Evolutionary conservation across 345 rosid species (phyloP), one percentile per base, ranked within the genome.

Genomic region (Cardamine occulta): DNA sequence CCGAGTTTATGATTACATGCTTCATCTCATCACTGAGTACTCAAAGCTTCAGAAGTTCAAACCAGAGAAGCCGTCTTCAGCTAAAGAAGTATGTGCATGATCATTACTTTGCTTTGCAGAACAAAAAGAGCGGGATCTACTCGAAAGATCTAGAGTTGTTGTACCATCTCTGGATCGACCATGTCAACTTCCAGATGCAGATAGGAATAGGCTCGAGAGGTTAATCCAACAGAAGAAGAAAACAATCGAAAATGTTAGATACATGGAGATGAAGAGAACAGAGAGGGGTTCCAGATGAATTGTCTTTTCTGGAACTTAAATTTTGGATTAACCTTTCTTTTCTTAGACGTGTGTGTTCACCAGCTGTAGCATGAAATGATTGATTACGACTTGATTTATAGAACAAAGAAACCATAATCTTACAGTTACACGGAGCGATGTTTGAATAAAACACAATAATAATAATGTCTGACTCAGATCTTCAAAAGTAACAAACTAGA

Each of bases 41-140:
- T 79, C 98, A 35, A 91, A 88, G 86, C 84, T 94, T 82, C 93
- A 76, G 58, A 83, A 80, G 57, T 91, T 87, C 82, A 85, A 83
- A 80, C 98, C 96, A 4, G 71, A 68, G n/a, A 84, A 84, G 8
- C 93, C 97, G 12, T 62, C 95, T 31, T 80, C 93, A 1, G 91
- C 95, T 58, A 80, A 42, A 19, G 88, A 88, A 83, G 91, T 82
- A 47, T 94, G 96, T 39, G 61, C 39, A 48, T 96, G 86, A 53
- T 91, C 96, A 21, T 29, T 91, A 52, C 87, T 88, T 37, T 94
- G 98, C 78, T 91, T 90, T 29, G 97, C 96, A 12, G 90, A 90
- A 12, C 70, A 67, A 17, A 88, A 83, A 65, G 85, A 91, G 67
- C 81, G 72, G 79, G 72, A 76, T 24, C 81, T 83, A 63, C 86